Evolutionary conservation across 169 alveolate species (phyloP).

Genomic region (Eimeria praecox): DNA sequence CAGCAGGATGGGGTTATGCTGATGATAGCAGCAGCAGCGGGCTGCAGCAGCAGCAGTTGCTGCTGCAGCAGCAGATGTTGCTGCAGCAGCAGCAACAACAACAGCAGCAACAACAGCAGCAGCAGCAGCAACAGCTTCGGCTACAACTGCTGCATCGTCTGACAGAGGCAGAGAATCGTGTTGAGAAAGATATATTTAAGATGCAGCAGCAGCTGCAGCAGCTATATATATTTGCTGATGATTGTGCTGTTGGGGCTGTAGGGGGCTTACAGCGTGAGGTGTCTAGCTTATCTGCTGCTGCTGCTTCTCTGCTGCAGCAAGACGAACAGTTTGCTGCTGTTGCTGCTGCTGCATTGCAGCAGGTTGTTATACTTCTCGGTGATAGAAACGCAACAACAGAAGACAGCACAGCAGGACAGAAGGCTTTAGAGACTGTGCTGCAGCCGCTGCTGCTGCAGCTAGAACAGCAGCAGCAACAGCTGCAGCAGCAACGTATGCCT

Average conservation of each 20-base stretch:
- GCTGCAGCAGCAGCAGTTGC: slow-evolving; percentile 7
- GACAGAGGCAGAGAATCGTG: neutral
- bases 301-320: neutral
- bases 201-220: slow-evolving; percentile 14
- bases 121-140: neutral
- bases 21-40: neutral
- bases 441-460: slow-evolving; percentile 30
- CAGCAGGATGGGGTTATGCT: neutral
- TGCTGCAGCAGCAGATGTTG: neutral
- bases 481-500: slow-evolving; percentile 53
- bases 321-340: slow-evolving; percentile 30
- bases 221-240: neutral
- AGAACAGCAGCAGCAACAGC: slow-evolving; percentile 22
- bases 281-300: neutral
- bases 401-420: neutral
- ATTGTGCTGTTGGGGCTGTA: slow-evolving; percentile 24
- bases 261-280: neutral
- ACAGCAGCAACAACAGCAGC: slow-evolving; percentile 27
- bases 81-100: slow-evolving; percentile 43
- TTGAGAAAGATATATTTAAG: neutral
- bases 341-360: slow-evolving; percentile 45
- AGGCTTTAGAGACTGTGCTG: neutral
- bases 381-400: neutral
- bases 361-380: slow-evolving; percentile 33
- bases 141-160: neutral